Percentiles rank a stretch among this genome's conserved stretches.
These are phyloP conservation scores for Pyrenophora tritici-repentis DNA, from an alignment of 2,329 filamentous ascomycete species.

Conservation along the genomic window DNA sequence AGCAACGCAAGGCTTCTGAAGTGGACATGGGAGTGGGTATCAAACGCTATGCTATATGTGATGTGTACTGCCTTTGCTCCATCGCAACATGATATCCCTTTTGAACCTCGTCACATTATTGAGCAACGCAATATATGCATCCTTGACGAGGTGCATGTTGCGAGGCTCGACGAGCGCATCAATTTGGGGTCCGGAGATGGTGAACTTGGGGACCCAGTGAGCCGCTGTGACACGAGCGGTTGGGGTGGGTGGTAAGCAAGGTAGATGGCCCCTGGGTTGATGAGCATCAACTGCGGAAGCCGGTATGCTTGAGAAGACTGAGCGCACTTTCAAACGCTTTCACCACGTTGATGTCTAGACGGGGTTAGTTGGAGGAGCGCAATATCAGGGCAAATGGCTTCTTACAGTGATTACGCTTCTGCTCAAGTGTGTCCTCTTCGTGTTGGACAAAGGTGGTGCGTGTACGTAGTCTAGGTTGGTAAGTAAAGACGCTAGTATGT, in stretches of 20 bases:
- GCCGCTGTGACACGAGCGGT: neutral
- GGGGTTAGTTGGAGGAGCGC: neutral
- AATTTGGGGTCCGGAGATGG: neutral
- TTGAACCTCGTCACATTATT: slow-evolving; percentile 16
- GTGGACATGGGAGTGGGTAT: neutral
- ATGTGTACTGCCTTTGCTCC: neutral
- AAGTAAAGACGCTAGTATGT: neutral
- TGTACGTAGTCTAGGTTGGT: slow-evolving; percentile 68
- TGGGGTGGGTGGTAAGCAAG: slow-evolving; percentile 20
- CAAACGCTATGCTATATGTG: neutral
- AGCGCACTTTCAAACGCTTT: slow-evolving; percentile 57
- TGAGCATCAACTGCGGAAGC: slow-evolving; percentile 34
- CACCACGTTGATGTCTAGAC: slow-evolving; percentile 53
- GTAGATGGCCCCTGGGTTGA: slow-evolving; percentile 30
- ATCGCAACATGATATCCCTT: neutral
- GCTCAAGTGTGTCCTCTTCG: slow-evolving; percentile 71
- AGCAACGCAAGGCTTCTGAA: slow-evolving; percentile 8
- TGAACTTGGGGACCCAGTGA: neutral
- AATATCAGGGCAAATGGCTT: neutral
- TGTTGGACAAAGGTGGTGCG: slow-evolving; percentile 76
- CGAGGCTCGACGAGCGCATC: neutral
- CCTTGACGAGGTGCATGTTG: slow-evolving; percentile 4
- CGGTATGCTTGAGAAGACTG: slow-evolving; percentile 45
- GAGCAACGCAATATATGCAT: slow-evolving; percentile 25
- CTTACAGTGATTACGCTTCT: slow-evolving; percentile 82